Evolutionary conservation across 768 basidiomycete species (phyloP), one percentile per base, ranked within the genome.

Genomic region (Mycena maculata): DNA sequence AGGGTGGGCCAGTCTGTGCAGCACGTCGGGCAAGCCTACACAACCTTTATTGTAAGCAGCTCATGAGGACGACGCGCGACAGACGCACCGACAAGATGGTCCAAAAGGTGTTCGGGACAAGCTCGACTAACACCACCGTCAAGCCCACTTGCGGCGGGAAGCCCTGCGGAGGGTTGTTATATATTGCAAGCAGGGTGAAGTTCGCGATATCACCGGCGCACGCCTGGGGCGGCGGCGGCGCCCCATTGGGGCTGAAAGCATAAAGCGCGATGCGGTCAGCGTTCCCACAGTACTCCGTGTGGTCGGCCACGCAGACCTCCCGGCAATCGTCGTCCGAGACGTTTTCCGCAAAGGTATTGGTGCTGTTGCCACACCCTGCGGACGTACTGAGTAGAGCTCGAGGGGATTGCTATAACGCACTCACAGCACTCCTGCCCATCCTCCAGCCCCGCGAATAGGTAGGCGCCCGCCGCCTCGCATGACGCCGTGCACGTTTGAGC

Each of bases 401-500:
- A 33, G n/a, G 62, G 53, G 53, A 44, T 18, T 2, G 27, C 20
- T 44, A 45, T 23, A 47, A 39, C 28, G 16, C 3, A 79, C 85
- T 47, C 60, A 87, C 86, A 87, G 71, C 86, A 86, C 71, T 87
- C 82, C 36, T 76, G 77, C 2, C 83, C 77, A 48, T 82, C 80
- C 67, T 87, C 86, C 49, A 85, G 59, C 22, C 86, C 86, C 0
- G 85, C 85, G 39, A 78, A 72, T 7, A 74, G 36, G 71, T 82
- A 85, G 20, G 75, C 76, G 23, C 77, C 77, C 9, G 82, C 78
- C 31, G 79, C 79, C 48, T 81, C 76, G 67, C 86, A 87, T 1
- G 84, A 83, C 18, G 82, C 73, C 3, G 82, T 84, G 69, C 86
- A 88, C 1, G 83, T 83, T 71, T 84, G 83, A 15, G 83, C 80